Conservation (phyloP, 768 basidiomycete genomes). For the Termitomyces sp. region DNA sequence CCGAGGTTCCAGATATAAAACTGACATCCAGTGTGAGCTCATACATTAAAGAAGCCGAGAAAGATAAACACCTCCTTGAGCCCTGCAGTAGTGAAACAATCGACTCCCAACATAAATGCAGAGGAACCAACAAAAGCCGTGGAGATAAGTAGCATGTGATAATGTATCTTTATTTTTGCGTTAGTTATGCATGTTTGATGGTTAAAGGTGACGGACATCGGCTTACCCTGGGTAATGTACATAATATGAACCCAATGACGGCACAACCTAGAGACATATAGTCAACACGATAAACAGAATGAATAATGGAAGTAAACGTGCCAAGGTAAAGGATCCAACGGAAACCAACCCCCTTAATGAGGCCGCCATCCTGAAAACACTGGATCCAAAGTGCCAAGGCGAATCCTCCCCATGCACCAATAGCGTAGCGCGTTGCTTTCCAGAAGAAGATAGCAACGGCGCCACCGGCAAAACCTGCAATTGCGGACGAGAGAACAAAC, state of each 20-base stretch:
- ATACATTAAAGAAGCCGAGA: background rate
- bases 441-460: constrained; percentile 89
- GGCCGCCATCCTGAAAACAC: constrained; percentile 75
- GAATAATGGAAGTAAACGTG: constrained; percentile 22
- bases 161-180: constrained; percentile 51
- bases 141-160: constrained; percentile 78
- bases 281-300: constrained; percentile 11
- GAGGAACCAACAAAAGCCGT: constrained; percentile 89
- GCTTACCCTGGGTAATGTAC: constrained; percentile 69
- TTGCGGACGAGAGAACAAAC: constrained; percentile 76
- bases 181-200: constrained; percentile 5
- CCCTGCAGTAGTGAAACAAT: constrained; percentile 88
- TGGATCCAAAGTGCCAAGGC: constrained; percentile 85
- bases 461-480: constrained; percentile 82
- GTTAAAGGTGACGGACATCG: constrained; percentile 2
- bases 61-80: constrained; percentile 74
- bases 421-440: constrained; percentile 81
- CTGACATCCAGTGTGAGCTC: constrained; percentile 28
- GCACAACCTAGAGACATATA: constrained; percentile 46
- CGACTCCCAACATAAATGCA: constrained; percentile 87
- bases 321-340: constrained; percentile 91
- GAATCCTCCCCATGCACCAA: constrained; percentile 84
- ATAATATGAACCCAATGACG: constrained; percentile 74
- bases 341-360: constrained; percentile 70
- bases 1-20: constrained; percentile 97